Conservation (phyloP, 768 basidiomycete genomes). For the Hortiboletus campestris region DNA sequence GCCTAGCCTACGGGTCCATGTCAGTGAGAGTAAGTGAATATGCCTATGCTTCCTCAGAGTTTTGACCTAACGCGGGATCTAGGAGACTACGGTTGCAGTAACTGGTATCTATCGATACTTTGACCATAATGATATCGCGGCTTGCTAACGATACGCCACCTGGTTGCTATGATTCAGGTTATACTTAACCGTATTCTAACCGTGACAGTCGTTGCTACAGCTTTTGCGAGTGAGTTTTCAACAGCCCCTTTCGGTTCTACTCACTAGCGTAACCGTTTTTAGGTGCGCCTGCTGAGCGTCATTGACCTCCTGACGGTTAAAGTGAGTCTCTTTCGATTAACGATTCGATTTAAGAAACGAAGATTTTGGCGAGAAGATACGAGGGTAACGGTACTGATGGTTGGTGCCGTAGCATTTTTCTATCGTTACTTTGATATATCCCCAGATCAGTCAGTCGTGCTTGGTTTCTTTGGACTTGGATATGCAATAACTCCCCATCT, state of each 20-base stretch:
- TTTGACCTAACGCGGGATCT: no score
- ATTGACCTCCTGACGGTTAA: neutral
- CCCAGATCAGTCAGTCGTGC: neutral
- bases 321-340: constrained; percentile 6
- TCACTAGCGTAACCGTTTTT: no score
- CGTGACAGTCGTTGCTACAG: neutral
- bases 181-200: neutral
- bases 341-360: constrained; percentile 6
- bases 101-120: neutral
- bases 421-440: no score
- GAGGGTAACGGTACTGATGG: no score
- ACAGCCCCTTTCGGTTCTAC: no score
- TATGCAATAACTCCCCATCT: neutral
- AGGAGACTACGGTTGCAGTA: no score
- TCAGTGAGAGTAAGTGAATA: no score
- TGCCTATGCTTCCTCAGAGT: no score
- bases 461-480: neutral
- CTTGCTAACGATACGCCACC: no score
- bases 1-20: no score
- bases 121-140: neutral
- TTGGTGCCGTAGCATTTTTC: no score
- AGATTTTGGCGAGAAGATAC: constrained; percentile 6
- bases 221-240: neutral
- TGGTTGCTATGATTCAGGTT: no score
- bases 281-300: neutral